These are phyloP conservation scores for Bullera alba DNA, from an alignment of 768 basidiomycete species.

Conservation along the genomic window DNA sequence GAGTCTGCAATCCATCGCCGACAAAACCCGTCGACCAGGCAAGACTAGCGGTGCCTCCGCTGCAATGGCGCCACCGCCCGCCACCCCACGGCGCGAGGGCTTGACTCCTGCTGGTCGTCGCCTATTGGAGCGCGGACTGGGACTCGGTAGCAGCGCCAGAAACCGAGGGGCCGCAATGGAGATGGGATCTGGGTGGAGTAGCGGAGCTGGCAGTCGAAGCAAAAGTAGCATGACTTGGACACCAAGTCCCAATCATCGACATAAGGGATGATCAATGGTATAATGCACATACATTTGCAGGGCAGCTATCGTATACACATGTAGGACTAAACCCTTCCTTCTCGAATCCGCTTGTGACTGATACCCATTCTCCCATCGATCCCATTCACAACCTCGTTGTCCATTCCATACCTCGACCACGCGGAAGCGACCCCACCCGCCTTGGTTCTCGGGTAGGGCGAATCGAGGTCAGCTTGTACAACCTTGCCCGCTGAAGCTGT, in stretches of 20 bases:
- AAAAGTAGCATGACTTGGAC: conserved; percentile 24
- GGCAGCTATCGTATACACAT: too few species aligned
- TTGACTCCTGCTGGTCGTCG: conserved; percentile 80
- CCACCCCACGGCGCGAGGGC: conserved; percentile 51
- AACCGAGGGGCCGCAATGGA: conserved; percentile 37
- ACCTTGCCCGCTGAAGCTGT: conserved; percentile 1
- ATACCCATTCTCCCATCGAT: conserved; percentile 17
- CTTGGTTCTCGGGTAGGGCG: conserved; percentile 26
- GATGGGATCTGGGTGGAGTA: conserved; percentile 22
- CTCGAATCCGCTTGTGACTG: conserved; percentile 10
- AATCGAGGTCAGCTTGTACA: conserved; percentile 34
- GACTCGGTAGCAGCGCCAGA: conserved; percentile 13
- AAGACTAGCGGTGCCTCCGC: too few species aligned
- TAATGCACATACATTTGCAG: conserved; percentile 1
- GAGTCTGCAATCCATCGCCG: too few species aligned
- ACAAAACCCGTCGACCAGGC: too few species aligned
- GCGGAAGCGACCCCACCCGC: conserved; percentile 17
- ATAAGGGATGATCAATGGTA: too few species aligned
- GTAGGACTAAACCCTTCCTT: conserved; percentile 19
- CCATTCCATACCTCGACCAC: conserved; percentile 21
- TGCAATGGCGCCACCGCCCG: conserved; percentile 75
- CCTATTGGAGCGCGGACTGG: conserved; percentile 54
- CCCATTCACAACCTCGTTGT: conserved; percentile 11
- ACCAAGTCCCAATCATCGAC: conserved; percentile 33
- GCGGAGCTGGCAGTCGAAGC: not conserved